A percentile compares a stretch with the other conserved stretches of the same genome.
Evolutionary conservation across 176 grass and related monocot species (phyloP).

Genomic region (Themeda triandra): DNA sequence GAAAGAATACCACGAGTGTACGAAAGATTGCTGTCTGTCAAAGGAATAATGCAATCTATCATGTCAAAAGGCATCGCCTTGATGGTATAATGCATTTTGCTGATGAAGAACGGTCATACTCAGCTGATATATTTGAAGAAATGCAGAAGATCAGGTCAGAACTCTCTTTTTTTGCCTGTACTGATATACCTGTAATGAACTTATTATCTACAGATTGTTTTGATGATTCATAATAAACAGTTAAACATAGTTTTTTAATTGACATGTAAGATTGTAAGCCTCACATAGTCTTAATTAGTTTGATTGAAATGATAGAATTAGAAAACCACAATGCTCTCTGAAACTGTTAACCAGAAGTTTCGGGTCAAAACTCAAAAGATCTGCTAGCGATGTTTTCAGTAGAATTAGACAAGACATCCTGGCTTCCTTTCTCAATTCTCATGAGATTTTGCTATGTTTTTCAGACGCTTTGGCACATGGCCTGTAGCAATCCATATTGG

Average conservation of each 20-base stretch:
- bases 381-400: constrained; percentile 5
- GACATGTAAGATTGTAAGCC: neutral
- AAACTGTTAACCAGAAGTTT: neutral
- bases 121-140: constrained; percentile 77
- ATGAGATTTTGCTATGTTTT: constrained; percentile 19
- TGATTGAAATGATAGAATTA: neutral
- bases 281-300: neutral
- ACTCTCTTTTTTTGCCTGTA: neutral
- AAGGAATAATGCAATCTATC: constrained; percentile 81
- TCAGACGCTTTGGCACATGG: constrained; percentile 82
- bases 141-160: constrained; percentile 85
- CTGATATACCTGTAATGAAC: neutral
- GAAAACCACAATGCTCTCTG: constrained; percentile 11
- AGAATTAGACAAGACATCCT: neutral
- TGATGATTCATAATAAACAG: neutral
- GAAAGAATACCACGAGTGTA: constrained; percentile 60
- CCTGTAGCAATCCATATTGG: constrained; percentile 67
- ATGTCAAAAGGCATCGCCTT: constrained; percentile 91
- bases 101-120: constrained; percentile 79
- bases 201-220: neutral
- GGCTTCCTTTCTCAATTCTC: neutral
- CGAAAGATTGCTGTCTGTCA: constrained; percentile 72
- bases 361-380: neutral
- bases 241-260: neutral
- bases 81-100: constrained; percentile 96